Evolutionary conservation across 805 yeast species (phyloP).

Genomic region (Myxozyma nipponensis): DNA sequence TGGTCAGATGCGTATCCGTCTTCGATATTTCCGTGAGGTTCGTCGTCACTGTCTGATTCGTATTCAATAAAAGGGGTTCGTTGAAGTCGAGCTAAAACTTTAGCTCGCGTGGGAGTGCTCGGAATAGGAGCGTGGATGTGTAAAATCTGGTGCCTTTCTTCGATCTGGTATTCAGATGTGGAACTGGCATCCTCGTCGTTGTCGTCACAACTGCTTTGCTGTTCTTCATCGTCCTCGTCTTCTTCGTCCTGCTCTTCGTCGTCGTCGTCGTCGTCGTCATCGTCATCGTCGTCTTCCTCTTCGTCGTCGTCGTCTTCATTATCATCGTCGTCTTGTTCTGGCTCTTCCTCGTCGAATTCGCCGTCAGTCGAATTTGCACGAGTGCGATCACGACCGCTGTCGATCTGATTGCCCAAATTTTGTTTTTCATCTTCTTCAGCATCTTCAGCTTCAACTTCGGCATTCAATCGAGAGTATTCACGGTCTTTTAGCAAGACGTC

Average conservation of each 20-base stretch:
- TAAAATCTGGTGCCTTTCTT: no score
- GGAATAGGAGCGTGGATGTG: not conserved
- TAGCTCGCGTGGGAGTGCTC: not conserved
- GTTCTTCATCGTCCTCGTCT: not conserved
- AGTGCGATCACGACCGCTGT: not conserved
- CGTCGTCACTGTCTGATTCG: conserved; percentile 13
- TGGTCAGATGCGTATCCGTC: conserved; percentile 27
- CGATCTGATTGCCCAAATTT: not conserved
- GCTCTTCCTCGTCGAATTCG: conserved; percentile 6
- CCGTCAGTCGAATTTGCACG: not conserved
- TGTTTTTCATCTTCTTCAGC: conserved; percentile 6
- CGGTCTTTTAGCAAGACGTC: conserved; percentile 25
- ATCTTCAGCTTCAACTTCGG: conserved; percentile 23
- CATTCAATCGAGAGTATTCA: conserved; percentile 3
- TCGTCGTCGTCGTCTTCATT: conserved; percentile 14
- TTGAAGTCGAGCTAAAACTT: conserved; percentile 10
- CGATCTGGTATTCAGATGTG: no score
- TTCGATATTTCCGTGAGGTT: conserved; percentile 9
- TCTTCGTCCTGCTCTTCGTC: not conserved
- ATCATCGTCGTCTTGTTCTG: conserved; percentile 12
- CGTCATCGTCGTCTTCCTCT: conserved; percentile 11
- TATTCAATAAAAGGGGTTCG: conserved; percentile 15
- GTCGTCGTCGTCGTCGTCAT: conserved; percentile 1
- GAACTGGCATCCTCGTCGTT: not conserved
- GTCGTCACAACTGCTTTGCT: not conserved